Evolutionary conservation across 305 asterid species (phyloP).

Genomic region (Fraxinus paxiana): DNA sequence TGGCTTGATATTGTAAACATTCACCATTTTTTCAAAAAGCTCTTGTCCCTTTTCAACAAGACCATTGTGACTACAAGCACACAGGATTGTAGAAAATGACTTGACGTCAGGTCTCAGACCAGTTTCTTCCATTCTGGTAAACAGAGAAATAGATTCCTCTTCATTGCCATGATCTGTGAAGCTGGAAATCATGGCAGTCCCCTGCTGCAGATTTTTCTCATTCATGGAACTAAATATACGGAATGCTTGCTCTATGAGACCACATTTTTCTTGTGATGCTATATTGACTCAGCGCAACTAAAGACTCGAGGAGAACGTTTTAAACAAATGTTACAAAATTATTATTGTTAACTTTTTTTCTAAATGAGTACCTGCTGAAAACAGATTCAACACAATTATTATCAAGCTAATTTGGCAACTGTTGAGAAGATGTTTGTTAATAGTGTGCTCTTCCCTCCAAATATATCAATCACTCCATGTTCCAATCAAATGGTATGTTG

Average conservation of each 20-base stretch:
- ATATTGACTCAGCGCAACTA: neutral
- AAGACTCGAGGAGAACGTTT: neutral
- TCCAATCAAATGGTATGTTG: neutral
- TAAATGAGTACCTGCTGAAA: neutral
- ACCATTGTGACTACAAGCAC: slow-evolving; percentile 62
- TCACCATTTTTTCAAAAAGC: slow-evolving; percentile 48
- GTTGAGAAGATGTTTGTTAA: neutral
- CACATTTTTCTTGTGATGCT: slow-evolving; percentile 31
- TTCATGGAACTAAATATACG: slow-evolving; percentile 36
- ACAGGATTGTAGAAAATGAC: slow-evolving; percentile 56
- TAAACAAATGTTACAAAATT: neutral
- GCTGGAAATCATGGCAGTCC: slow-evolving; percentile 68
- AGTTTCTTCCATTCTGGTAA: slow-evolving; percentile 48
- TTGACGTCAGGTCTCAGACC: slow-evolving; percentile 50
- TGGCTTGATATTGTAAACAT: slow-evolving; percentile 42
- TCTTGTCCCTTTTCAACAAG: slow-evolving; percentile 43
- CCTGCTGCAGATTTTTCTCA: slow-evolving; percentile 45
- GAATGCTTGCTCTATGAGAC: slow-evolving; percentile 48
- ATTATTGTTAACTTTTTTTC: neutral
- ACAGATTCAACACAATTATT: neutral
- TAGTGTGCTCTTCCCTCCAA: neutral
- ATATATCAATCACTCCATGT: neutral
- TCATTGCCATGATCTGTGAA: slow-evolving; percentile 53
- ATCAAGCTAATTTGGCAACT: neutral
- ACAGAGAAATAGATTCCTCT: slow-evolving; percentile 49